Conservation (phyloP, 345 rosid species). For the Citrus unshiu region DNA sequence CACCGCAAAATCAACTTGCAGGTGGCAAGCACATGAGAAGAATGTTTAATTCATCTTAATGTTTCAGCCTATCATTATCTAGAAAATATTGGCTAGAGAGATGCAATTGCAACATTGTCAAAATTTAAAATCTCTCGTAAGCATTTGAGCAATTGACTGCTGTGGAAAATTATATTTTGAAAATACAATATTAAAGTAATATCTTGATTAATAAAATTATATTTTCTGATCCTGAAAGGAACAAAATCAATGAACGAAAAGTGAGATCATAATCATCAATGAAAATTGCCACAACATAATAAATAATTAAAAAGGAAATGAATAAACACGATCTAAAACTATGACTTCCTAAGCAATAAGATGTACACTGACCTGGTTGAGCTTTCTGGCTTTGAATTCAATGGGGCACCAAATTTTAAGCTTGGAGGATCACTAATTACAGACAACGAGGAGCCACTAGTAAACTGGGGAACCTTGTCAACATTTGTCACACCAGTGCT, state of each 20-base stretch:
- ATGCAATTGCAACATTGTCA: background rate
- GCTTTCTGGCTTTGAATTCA: slow-evolving; percentile 27
- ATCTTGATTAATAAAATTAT: background rate
- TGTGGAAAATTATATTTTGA: background rate
- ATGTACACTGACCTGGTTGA: slow-evolving; percentile 39
- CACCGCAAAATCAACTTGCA: background rate
- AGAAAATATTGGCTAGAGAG: background rate
- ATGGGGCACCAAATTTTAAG: slow-evolving; percentile 18
- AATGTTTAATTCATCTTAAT: background rate
- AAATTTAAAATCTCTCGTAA: background rate
- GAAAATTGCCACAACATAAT: background rate
- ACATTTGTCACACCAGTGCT: slow-evolving; percentile 18
- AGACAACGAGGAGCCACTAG: background rate
- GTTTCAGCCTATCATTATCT: background rate
- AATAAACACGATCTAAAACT: background rate
- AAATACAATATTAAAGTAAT: background rate
- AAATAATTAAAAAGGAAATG: background rate
- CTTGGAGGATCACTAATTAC: slow-evolving; percentile 25
- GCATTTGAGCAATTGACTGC: background rate
- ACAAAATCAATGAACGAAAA: background rate
- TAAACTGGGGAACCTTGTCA: slow-evolving; percentile 21
- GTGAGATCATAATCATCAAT: background rate
- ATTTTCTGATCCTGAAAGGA: background rate
- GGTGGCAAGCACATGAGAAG: background rate
- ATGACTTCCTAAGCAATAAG: background rate